Percentiles rank a stretch among this genome's conserved stretches.
These are phyloP conservation scores for Cylindrotheca fusiformis DNA, from an alignment of 108 stramenopile species.

Conservation along the genomic window DNA sequence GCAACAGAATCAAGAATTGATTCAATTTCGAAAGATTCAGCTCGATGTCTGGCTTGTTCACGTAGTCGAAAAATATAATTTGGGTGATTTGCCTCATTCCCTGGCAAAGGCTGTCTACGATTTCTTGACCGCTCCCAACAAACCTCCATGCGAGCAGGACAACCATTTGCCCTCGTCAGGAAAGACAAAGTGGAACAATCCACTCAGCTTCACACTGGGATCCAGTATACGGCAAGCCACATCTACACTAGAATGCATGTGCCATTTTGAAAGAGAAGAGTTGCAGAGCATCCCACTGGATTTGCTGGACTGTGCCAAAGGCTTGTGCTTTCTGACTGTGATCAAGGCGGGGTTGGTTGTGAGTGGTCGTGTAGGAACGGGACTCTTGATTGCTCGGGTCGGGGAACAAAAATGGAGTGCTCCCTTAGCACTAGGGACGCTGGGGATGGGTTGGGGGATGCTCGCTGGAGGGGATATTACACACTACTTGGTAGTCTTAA, in stretches of 20 bases:
- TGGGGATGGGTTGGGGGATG: slow-evolving; percentile 74
- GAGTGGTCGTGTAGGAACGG: slow-evolving; percentile 72
- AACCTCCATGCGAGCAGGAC: slow-evolving; percentile 51
- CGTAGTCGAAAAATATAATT: slow-evolving; percentile 38
- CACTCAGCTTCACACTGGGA: slow-evolving; percentile 52
- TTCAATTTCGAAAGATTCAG: slow-evolving; percentile 45
- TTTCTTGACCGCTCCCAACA: slow-evolving; percentile 35
- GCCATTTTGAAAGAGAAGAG: slow-evolving; percentile 24
- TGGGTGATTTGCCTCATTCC: slow-evolving; percentile 18
- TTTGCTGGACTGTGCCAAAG: slow-evolving; percentile 67
- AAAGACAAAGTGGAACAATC: slow-evolving; percentile 40
- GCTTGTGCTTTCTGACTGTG: slow-evolving; percentile 73
- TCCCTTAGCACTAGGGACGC: slow-evolving; percentile 66
- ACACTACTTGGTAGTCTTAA: slow-evolving; percentile 78
- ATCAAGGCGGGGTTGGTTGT: slow-evolving; percentile 77
- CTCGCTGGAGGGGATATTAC: slow-evolving; percentile 80
- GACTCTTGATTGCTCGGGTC: slow-evolving; percentile 59
- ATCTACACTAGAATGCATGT: slow-evolving; percentile 43
- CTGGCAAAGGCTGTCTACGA: slow-evolving; percentile 32
- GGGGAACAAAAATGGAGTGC: slow-evolving; percentile 53
- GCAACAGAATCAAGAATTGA: slow-evolving; percentile 28
- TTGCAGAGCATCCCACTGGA: slow-evolving; percentile 68
- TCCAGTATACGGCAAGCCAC: slow-evolving; percentile 59
- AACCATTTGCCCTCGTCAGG: background rate
- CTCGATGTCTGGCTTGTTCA: slow-evolving; percentile 63